Base-by-base conservation (phyloP, 2,329 filamentous ascomycete genomes). In the Aureobasidium mangrovei region DNA sequence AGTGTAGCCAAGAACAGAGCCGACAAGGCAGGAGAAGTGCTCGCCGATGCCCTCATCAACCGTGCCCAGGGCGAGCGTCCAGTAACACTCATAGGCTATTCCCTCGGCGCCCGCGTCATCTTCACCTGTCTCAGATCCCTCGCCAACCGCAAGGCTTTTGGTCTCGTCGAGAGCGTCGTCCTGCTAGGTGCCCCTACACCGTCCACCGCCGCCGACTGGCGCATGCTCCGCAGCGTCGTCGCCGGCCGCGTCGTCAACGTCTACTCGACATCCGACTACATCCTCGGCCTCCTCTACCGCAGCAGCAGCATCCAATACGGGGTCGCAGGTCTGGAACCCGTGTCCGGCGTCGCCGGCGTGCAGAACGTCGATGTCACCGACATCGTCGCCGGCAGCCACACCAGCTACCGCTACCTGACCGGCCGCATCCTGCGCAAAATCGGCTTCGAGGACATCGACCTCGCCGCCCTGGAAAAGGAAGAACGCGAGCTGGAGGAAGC, bases 201-300 rank as follows among this genome's bases (percentile, higher is more conserved):
- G 0, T 87, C 85, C 0, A 80, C 85, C 42, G 70, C 79, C 0
- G 76, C 77, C 1, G 82, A 89, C 60, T 96, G 91, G 91, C 79
- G 84, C 42, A 75, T 81, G 36, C 81, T 95, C 60, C 81, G 88
- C 31, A 82, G 80, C 42, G 88, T 91, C 0, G 89, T 95, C 0
- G 81, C 84, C 1, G 90, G 91, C 2, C 80, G 86, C 55, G 77
- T 95, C 6, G 85, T 95, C 62, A 96, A 96, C 62, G 88, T 91
- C 7, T 95, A 85, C 70, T 91, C 88, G 1, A 82, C 85, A 51
- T 91, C 93, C 57, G 91, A 96, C 69, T 87, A 88, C 63, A 83
- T 96, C 32, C 81, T 96, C 1, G 90, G 83, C 1, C 91, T 95
- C 65, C 74, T 95, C 18, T 95, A 96, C 67, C 83, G 91, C 42